A percentile compares a stretch with the other conserved stretches of the same genome.
Conservation (phyloP, 2,329 filamentous ascomycete species). For the Curvularia eragrostidis region DNA sequence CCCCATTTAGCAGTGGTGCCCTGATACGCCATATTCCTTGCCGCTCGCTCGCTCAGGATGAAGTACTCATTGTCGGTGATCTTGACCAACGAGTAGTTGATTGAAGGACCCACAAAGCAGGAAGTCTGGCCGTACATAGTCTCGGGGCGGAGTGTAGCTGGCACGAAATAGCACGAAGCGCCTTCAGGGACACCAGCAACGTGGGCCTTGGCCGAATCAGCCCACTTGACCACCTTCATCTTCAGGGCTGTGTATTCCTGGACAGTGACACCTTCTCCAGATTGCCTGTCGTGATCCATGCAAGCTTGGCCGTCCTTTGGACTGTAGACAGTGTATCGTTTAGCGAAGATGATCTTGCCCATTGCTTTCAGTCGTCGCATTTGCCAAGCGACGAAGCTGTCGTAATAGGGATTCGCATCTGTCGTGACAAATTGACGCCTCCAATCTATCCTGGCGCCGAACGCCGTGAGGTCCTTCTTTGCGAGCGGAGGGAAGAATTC, state of each 20-base stretch:
- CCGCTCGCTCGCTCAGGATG: slow-evolving; percentile 80
- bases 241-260: slow-evolving; percentile 96
- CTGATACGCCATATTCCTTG: slow-evolving; percentile 97
- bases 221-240: slow-evolving; percentile 89
- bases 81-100: slow-evolving; percentile 89
- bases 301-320: slow-evolving; percentile 88
- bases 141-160: slow-evolving; percentile 91
- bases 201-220: slow-evolving; percentile 72
- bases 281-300: slow-evolving; percentile 84
- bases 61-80: slow-evolving; percentile 73
- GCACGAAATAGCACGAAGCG: slow-evolving; percentile 85
- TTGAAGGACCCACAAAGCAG: slow-evolving; percentile 91
- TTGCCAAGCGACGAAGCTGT: slow-evolving; percentile 95
- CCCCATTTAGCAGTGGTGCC: slow-evolving; percentile 81
- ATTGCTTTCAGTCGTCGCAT: slow-evolving; percentile 91
- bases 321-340: slow-evolving; percentile 87
- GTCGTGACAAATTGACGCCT: slow-evolving; percentile 91
- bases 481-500: slow-evolving; percentile 87
- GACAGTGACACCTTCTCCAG: slow-evolving; percentile 80
- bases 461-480: slow-evolving; percentile 77
- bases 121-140: slow-evolving; percentile 99
- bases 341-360: slow-evolving; percentile 92
- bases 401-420: slow-evolving; percentile 95
- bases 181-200: slow-evolving; percentile 78
- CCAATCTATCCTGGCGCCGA: slow-evolving; percentile 93